Conservation (phyloP, 441 rosid species). For the Pelargonium australe region DNA sequence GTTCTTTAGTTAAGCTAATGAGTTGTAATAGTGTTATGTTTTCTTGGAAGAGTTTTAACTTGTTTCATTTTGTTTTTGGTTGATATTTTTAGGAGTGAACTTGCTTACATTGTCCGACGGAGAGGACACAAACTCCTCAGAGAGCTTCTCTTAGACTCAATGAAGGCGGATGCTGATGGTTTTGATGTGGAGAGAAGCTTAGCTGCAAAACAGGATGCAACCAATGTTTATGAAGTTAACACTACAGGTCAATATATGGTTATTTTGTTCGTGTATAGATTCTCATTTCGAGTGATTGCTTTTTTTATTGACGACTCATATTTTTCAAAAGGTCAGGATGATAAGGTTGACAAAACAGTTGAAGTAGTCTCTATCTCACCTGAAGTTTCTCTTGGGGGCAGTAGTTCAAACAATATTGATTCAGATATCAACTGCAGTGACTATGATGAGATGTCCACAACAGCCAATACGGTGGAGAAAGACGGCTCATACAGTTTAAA, state of each 20-base stretch:
- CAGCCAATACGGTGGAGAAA: slow-evolving; percentile 14
- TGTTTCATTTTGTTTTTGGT: background rate
- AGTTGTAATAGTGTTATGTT: too few species aligned
- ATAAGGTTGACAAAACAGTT: too few species aligned
- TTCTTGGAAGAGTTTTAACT: background rate
- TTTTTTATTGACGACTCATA: background rate
- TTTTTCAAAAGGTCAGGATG: too few species aligned
- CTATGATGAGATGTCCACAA: background rate
- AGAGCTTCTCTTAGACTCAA: slow-evolving; percentile 52
- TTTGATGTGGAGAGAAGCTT: slow-evolving; percentile 19
- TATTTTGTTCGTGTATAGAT: background rate
- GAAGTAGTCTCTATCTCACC: background rate
- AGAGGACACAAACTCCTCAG: slow-evolving; percentile 68
- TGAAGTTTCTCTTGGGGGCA: background rate
- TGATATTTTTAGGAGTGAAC: slow-evolving; percentile 56
- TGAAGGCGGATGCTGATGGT: slow-evolving; percentile 24
- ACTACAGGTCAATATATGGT: slow-evolving; percentile 34
- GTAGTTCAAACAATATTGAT: background rate
- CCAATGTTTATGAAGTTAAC: slow-evolving; percentile 16
- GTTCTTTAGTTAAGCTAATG: too few species aligned
- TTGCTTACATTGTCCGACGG: slow-evolving; percentile 75
- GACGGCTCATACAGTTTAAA: slow-evolving; percentile 12
- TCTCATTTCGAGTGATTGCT: slow-evolving; percentile 13
- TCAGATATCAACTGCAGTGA: slow-evolving; percentile 12
- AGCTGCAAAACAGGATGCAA: slow-evolving; percentile 21